These are phyloP conservation scores for Aspergillus fijiensis DNA, from an alignment of 2,329 filamentous ascomycete genomes.

Conservation along the genomic window DNA sequence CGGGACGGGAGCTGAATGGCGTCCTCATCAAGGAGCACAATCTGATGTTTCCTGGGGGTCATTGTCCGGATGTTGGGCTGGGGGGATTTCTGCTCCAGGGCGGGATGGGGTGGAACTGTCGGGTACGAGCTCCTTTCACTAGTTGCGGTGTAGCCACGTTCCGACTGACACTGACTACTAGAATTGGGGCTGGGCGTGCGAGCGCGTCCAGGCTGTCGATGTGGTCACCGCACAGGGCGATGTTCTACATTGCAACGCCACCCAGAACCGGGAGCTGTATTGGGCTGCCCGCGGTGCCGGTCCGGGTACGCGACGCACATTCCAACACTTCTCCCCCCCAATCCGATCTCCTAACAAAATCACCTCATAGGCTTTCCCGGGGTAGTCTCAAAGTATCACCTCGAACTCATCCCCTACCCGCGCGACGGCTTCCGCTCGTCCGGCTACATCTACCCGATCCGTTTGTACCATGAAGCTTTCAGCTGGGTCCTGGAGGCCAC, in stretches of 20 bases:
- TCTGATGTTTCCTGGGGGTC: constrained; percentile 54
- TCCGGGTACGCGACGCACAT: constrained; percentile 31
- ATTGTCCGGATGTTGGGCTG: constrained; percentile 59
- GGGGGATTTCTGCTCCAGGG: constrained; percentile 52
- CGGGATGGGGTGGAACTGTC: constrained; percentile 56
- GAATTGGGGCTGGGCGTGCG: constrained; percentile 59
- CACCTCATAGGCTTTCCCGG: constrained; percentile 46
- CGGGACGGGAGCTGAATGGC: constrained; percentile 36
- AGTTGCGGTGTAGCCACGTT: too few relatives aligned
- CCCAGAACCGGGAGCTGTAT: constrained; percentile 48
- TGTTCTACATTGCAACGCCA: constrained; percentile 22
- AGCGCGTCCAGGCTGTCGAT: constrained; percentile 47
- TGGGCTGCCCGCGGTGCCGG: constrained; percentile 53
- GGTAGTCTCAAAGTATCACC: constrained; percentile 53
- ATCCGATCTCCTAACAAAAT: too few relatives aligned
- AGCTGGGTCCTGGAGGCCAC: constrained; percentile 45
- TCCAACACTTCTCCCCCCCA: too few relatives aligned
- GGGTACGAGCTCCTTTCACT: constrained; percentile 31
- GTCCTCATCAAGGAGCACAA: constrained; percentile 29
- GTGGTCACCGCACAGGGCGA: constrained; percentile 50
- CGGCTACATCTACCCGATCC: constrained; percentile 50
- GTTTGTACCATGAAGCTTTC: constrained; percentile 47
- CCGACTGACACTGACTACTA: constrained; percentile 17
- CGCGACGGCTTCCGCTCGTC: constrained; percentile 32
- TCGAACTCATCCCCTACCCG: constrained; percentile 36